Evolutionary conservation across 345 rosid genomes (phyloP).

Genomic region (Gossypium sturtianum): DNA sequence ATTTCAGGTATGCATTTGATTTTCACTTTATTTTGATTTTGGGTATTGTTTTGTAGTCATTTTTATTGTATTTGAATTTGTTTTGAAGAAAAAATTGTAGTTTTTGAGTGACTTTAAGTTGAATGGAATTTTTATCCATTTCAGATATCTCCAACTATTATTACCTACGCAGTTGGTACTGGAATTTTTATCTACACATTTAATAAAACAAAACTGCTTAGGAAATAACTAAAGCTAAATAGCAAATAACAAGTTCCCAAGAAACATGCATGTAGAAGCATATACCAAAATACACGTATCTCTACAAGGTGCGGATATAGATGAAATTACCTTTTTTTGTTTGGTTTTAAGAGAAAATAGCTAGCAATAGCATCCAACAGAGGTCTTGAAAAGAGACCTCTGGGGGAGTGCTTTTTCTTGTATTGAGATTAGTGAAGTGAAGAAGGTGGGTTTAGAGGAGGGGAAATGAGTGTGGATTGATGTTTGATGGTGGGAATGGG

Average conservation of each 20-base stretch:
- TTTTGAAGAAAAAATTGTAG: no score
- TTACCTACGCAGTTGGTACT: background rate
- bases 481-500: conserved; percentile 20
- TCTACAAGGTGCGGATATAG: background rate
- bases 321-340: background rate
- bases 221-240: background rate
- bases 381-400: background rate
- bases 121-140: no score
- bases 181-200: conserved; percentile 22
- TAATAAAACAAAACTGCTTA: background rate
- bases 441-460: background rate
- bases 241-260: conserved; percentile 4
- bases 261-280: background rate
- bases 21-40: no score
- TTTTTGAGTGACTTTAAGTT: no score
- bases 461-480: background rate
- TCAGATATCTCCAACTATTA: conserved; percentile 31
- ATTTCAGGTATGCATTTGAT: no score
- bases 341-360: background rate
- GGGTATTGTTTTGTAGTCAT: no score
- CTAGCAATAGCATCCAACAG: background rate
- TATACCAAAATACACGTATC: background rate
- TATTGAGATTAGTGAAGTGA: background rate
- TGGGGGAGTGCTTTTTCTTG: background rate
- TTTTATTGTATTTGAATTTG: no score